Percentiles rank a stretch among this genome's conserved stretches.
phyloP scores from a whole-genome alignment of 1,139 yeast genomes.

The Arxiozyma slooffiae region DNA sequence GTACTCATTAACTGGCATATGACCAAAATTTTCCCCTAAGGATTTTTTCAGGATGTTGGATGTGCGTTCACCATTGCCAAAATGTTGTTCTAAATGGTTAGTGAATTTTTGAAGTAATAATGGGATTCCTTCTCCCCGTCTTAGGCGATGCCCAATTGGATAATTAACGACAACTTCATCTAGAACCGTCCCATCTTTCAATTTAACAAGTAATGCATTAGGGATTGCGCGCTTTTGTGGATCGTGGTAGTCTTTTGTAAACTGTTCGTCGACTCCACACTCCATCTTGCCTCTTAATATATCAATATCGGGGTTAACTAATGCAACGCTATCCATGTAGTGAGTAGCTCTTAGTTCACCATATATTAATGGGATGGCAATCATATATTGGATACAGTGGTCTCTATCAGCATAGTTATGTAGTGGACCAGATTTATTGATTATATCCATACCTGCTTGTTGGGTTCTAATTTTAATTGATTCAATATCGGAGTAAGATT shows the following conservation, averaged over 20 bases:
- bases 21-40: constrained; percentile 31
- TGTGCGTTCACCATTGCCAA: constrained; percentile 23
- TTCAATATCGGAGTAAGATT: constrained; percentile 41
- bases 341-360: constrained; percentile 51
- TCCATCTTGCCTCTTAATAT: constrained; percentile 44
- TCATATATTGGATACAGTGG: constrained; percentile 55
- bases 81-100: constrained; percentile 41
- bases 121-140: constrained; percentile 52
- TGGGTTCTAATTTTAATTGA: constrained; percentile 45
- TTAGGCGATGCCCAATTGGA: constrained; percentile 49
- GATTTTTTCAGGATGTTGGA: not conserved
- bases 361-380: constrained; percentile 44
- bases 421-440: constrained; percentile 48
- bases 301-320: constrained; percentile 42
- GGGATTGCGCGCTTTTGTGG: constrained; percentile 50
- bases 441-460: constrained; percentile 51
- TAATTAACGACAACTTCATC: constrained; percentile 47
- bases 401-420: constrained; percentile 56
- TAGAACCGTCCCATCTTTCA: constrained; percentile 44
- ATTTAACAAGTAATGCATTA: constrained; percentile 41
- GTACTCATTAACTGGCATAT: constrained; percentile 41
- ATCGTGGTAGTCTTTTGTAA: constrained; percentile 44
- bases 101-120: constrained; percentile 42
- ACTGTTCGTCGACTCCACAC: constrained; percentile 42
- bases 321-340: constrained; percentile 42